Base-by-base conservation (phyloP, 139 green algal genomes). In the Coelastrella sp. region DNA sequence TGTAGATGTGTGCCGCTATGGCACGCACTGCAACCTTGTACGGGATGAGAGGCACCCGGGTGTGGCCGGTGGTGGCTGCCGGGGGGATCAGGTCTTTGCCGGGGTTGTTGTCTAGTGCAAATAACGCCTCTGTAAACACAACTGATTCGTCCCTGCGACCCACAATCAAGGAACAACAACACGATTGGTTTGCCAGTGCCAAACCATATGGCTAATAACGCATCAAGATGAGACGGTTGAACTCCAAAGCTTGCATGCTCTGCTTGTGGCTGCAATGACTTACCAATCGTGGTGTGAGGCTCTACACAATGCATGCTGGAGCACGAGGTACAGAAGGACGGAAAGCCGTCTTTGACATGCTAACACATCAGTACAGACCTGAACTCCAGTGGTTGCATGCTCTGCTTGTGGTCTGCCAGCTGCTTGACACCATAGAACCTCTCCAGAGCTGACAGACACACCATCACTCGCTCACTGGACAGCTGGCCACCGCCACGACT, bases 111-210 rank as follows among this genome's bases (percentile, higher is more conserved):
- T 66, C 57, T 10, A 73, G 56, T n/a, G 71, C 56, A 10, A 59
- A 73, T 7, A 89, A 61, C 2, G 83, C 83, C 71, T 89, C 83
- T n/a, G 75, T 47, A 16, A 89, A 89, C 83, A 89, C 81, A 13
- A 89, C 83, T 4, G 68, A 81, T 20, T 89, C 83, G 14, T 89
- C 56, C 68, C 83, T 89, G 68, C 59, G 20, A 86, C 61, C 32
- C 32, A 47, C 32, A 8, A 68, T 7, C 54, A 23, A 56, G 4
- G 19, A 75, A 23, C 81, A 77, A 19, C 81, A 86, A 56, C 75
- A 81, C 22, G 16, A 11, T 11, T 20, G 64, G 4, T 71, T 71
- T 3, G 16, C 16, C 7, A 47, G 7, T 47, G 32, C 32, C 32
- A 47, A 47, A 47, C 32, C 32, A 47, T 47, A 47, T 47, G 32